Evolutionary conservation across 2,329 filamentous ascomycete species (phyloP), one percentile per base, ranked within the genome.

Genomic region (Trichothecium roseum): DNA sequence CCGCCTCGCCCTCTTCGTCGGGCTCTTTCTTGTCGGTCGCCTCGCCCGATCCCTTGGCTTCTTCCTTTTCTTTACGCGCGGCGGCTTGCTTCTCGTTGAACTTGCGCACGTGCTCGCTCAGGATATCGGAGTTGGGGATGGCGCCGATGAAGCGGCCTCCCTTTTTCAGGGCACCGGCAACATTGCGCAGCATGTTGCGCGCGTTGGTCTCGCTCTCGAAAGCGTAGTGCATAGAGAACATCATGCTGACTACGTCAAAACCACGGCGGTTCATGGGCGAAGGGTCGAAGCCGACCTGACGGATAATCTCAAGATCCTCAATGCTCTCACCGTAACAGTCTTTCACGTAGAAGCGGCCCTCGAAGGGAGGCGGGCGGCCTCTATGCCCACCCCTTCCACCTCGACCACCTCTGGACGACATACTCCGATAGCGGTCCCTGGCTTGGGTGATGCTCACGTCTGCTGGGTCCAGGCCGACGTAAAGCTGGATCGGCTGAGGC

Each of bases 141-240:
- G 85, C 87, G 20, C 91, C 91, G 38, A 98, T 81, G 59, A 98
- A 93, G 27, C 87, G 78, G 2, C 91, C 91, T 17, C 91, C 91
- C 55, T 96, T 95, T 57, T 89, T 94, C 50, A 98, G 60, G 3
- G 84, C 75, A 1, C 87, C 84, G 0, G 91, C 81, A 3, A 98
- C 89, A 52, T 98, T 98, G 50, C 79, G 75, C 37, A 98, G 70
- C 91, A 98, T 96, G 42, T 77, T 84, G 30, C 86, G 77, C 3
- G 89, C 86, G 57, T 94, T 93, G 32, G 77, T 74, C 57, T 98
- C 89, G 35, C 70, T 85, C 64, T 96, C 91, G 48, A 96, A 98
- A 5, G 91, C 88, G 56, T 98, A 98, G 62, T 98, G 91, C 78
- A 98, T 91, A 51, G 87, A 93, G 59, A 98, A 98, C 91, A 98